phyloP scores from a whole-genome alignment of 1,139 yeast genomes.

The Zygosaccharomyces sapae region DNA sequence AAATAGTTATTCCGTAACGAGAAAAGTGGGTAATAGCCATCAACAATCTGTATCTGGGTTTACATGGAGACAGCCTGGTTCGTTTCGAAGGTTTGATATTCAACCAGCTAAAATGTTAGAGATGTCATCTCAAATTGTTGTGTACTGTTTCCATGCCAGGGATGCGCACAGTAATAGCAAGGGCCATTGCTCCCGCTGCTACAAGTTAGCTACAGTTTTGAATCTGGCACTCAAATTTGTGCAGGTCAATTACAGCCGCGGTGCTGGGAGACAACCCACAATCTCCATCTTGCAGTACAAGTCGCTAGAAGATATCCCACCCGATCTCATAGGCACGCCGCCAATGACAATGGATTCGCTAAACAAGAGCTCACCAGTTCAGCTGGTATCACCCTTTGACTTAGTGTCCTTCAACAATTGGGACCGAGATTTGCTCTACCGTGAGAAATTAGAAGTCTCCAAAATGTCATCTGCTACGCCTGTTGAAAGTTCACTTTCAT shows the following conservation, averaged over 20 bases:
- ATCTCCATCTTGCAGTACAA: slow-evolving; percentile 17
- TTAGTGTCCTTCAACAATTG: slow-evolving; percentile 47
- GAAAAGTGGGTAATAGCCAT: slow-evolving; percentile 10
- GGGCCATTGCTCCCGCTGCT: slow-evolving; percentile 21
- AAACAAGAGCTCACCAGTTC: slow-evolving; percentile 23
- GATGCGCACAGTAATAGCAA: slow-evolving; percentile 10
- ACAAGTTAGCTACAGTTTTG: slow-evolving; percentile 18
- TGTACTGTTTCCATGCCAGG: slow-evolving; percentile 29
- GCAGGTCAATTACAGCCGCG: slow-evolving; percentile 21
- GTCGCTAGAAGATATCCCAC: slow-evolving; percentile 20
- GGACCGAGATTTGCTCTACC: slow-evolving; percentile 67
- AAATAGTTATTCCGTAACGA: slow-evolving; percentile 18
- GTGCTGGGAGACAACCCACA: slow-evolving; percentile 19
- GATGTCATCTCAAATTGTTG: slow-evolving; percentile 25
- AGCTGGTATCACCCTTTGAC: slow-evolving; percentile 35
- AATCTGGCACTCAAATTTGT: slow-evolving; percentile 20
- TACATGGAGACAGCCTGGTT: slow-evolving; percentile 18
- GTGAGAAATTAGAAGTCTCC: slow-evolving; percentile 77
- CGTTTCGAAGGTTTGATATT: slow-evolving; percentile 35
- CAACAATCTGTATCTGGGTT: slow-evolving; percentile 2
- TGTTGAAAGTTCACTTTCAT: slow-evolving; percentile 42
- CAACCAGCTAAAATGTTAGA: slow-evolving; percentile 34
- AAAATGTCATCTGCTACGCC: slow-evolving; percentile 78
- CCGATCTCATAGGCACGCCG: slow-evolving; percentile 28
- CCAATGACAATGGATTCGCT: slow-evolving; percentile 19